A percentile compares a stretch with the other conserved stretches of the same genome.
These are phyloP conservation scores for Allantophomopsis cytisporea DNA, from an alignment of 2,329 filamentous ascomycete genomes.

Conservation along the genomic window DNA sequence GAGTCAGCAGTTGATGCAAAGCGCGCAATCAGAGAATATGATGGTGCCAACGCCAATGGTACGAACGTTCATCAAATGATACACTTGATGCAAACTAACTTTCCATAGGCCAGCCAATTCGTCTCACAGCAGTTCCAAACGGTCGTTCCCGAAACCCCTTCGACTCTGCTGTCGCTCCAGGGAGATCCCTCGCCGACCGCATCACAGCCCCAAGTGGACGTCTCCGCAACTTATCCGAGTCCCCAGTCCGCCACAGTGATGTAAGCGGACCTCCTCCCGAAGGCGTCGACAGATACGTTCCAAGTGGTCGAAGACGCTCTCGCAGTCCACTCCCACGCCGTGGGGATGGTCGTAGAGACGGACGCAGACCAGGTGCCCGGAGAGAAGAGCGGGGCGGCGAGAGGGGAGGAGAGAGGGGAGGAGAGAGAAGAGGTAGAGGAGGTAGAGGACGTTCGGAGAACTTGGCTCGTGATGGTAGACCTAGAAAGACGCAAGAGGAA, in stretches of 20 bases:
- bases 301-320: constrained; percentile 28
- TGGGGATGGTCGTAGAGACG: constrained; percentile 33
- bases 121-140: constrained; percentile 45
- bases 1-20: constrained; percentile 55
- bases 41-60: constrained; percentile 83
- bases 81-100: constrained; percentile 4
- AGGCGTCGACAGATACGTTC: constrained; percentile 20
- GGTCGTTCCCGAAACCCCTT: constrained; percentile 36
- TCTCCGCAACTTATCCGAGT: constrained; percentile 48
- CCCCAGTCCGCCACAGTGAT: constrained; percentile 26
- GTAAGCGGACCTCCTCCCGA: constrained; percentile 17
- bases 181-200: constrained; percentile 44
- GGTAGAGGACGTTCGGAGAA: constrained; percentile 4
- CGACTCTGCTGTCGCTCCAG: constrained; percentile 38
- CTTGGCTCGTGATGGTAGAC: constrained; percentile 32
- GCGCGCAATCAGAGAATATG: constrained; percentile 65
- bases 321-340: constrained; percentile 45
- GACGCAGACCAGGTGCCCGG: constrained; percentile 33
- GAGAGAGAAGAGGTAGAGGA: no score
- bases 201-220: constrained; percentile 33
- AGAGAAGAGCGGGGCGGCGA: constrained; percentile 25
- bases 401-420: constrained; percentile 19
- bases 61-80: constrained; percentile 9
- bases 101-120: constrained; percentile 60
- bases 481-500: constrained; percentile 81